Base-by-base conservation (phyloP, 257 asterid species). In the Jacaranda copaia region DNA sequence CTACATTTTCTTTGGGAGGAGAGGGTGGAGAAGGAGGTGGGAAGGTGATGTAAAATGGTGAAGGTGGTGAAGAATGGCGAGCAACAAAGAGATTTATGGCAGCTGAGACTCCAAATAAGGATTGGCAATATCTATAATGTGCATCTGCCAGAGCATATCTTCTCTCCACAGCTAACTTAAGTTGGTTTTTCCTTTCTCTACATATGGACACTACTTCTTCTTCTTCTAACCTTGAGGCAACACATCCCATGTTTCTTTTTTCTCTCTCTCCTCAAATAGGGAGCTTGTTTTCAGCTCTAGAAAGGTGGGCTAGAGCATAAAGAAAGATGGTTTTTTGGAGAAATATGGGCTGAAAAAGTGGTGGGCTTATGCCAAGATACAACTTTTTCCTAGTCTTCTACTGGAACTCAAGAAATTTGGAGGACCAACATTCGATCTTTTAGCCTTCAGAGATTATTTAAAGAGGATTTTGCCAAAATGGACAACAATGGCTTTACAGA, bases 201-300 rank as follows among this genome's bases (percentile, higher is more conserved):
- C 99, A 92, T 8, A 95, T 91, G 74, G 96, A 89, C 38, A 95
- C 98, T 1, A 91, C 98, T 83, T 88, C 93, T 46, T 90, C 96
- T 64, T 89, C 98, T 74, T 88, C 90, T 60, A 89, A 71, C 74
- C 91, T 90, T 48, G 97, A 91, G 25, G 96, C 93, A 48, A 20
- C 65, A 9, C 65, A 59, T 4, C 65, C 65, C 65, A 59, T 59
- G 14, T 59, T 59, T 59, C 39, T 11, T 25, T 59, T 32, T 20
- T 4, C 6, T 6, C 32, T 6, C 32, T 25, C 32, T 25, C 32
- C 32, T 25, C 32, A 25, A 25, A 25, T 1, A 25, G 32, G 32
- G 32, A 25, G 32, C 32, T 25, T 25, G 32, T 25, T 8, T 58
- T 25, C 65, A 20, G n/a, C 36, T 9, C 38, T 9, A 18, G 4